Base-by-base conservation (phyloP, 768 basidiomycete species). In the Mycena leptocephala region DNA sequence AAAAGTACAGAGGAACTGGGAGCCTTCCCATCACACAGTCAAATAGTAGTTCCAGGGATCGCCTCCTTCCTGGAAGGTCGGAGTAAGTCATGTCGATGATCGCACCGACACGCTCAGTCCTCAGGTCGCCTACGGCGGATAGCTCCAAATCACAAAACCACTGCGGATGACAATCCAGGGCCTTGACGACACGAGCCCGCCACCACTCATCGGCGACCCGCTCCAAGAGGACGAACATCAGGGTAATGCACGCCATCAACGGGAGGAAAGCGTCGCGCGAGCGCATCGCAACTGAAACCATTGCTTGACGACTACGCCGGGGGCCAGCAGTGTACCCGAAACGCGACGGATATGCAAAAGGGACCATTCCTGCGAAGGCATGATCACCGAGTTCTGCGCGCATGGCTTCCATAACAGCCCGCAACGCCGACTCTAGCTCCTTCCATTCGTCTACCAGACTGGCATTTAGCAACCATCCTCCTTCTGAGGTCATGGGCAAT, bases 161-260 rank as follows among this genome's bases (percentile, higher is more conserved):
- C 35, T 66, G 64, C 22, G 24, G 41, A 11, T 66, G 41, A 35
- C 48, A 43, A 1, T 46, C 24, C 5, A 46, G 5, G 22, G 26
- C 24, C 10, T 48, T 35, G 4, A 48, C 18, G 28, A 51, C 61
- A 37, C 41, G 41, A 11, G 13, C 1, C 48, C 64, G 43, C 64
- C 64, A 66, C 48, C 33, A 51, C 8, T 16, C 13, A 51, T 66
- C 33, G 41, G 46, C 13, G 26, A 22, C 5, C 10, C 14, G 28
- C 24, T 66, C 46, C 22, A 66, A 46, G 22, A 66, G 26, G 64
- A 66, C 37, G 33, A 66, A 66, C 64, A 66, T 51, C 64, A 66
- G 33, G 46, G 64, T 18, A 11, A 66, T 66, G 7, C 22, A 30
- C 46, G 64, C 64, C 43, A 66, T 66, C 8, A 66, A 20, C 28